Evolutionary conservation across 1,284 basidiomycete genomes (phyloP).

Genomic region (Gomphus bonarii): DNA sequence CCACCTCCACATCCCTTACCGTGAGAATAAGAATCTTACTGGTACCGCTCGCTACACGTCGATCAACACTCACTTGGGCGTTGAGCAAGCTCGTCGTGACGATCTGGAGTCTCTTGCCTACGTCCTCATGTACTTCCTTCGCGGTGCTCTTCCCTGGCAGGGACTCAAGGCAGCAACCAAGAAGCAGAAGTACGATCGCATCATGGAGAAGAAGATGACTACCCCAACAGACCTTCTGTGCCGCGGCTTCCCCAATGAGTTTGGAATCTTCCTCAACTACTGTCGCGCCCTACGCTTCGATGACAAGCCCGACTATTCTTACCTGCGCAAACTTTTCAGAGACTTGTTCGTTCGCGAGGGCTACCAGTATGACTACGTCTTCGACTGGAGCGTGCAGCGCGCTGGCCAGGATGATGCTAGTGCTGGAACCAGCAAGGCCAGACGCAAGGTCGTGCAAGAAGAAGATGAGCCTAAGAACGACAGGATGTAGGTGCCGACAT

Average conservation of each 20-base stretch:
- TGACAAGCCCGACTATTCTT: conserved; percentile 97
- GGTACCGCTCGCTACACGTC: conserved; percentile 99
- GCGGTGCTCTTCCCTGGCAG: conserved; percentile 94
- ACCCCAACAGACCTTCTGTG: conserved; percentile 93
- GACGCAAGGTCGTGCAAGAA: conserved; percentile 70
- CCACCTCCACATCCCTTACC: conserved; percentile 97
- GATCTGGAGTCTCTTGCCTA: conserved; percentile 95
- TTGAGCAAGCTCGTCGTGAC: conserved; percentile 93
- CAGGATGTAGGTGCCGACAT: conserved; percentile 50
- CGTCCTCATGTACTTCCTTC: conserved; percentile 97
- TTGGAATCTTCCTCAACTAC: conserved; percentile 96
- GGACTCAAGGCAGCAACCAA: conserved; percentile 97
- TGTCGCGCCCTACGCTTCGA: conserved; percentile 94
- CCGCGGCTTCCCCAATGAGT: conserved; percentile 96
- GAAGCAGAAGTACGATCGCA: conserved; percentile 99
- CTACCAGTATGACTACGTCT: conserved; percentile 97
- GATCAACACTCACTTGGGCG: conserved; percentile 98
- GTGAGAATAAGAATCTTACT: conserved; percentile 99
- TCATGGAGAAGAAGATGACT: conserved; percentile 99
- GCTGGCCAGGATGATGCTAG: conserved; percentile 54
- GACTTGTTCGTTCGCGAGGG: conserved; percentile 96
- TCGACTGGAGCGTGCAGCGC: conserved; percentile 93
- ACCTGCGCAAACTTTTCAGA: conserved; percentile 95
- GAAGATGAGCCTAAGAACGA: conserved; percentile 65
- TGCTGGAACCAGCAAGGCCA: conserved; percentile 47